phyloP scores from a whole-genome alignment of 768 basidiomycete species.

The Chalciporus sphaerocephalus region DNA sequence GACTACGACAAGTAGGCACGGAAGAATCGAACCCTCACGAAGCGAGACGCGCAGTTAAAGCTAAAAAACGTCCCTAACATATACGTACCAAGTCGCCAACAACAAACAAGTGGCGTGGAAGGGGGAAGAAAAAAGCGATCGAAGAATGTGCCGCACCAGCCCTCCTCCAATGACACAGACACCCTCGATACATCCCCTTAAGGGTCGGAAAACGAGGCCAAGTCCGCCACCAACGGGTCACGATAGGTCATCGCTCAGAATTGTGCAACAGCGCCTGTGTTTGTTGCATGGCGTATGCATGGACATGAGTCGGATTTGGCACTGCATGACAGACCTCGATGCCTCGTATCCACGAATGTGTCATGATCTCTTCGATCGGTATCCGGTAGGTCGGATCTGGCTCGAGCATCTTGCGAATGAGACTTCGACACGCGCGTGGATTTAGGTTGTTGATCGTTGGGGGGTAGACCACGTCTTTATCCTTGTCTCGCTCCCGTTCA shows the following conservation, averaged over 20 bases:
- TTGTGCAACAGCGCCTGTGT: constrained; percentile 45
- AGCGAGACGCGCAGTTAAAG: constrained; percentile 12
- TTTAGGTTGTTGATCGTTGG: constrained; percentile 85
- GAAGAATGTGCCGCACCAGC: too few species aligned
- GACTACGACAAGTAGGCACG: constrained; percentile 18
- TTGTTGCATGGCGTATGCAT: constrained; percentile 61
- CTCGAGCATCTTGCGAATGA: constrained; percentile 93
- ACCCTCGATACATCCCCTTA: too few species aligned
- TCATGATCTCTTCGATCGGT: constrained; percentile 76
- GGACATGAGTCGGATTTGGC: constrained; percentile 62
- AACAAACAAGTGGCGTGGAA: too few species aligned
- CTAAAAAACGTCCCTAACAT: constrained; percentile 23
- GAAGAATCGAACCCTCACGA: constrained; percentile 4
- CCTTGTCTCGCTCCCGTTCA: too few species aligned
- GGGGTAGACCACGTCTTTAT: constrained; percentile 32
- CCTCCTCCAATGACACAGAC: too few species aligned
- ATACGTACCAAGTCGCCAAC: constrained; percentile 4
- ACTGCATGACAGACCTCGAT: constrained; percentile 81
- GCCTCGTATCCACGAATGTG: constrained; percentile 70
- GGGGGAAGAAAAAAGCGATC: too few species aligned
- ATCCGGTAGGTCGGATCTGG: constrained; percentile 78
- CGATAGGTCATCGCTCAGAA: too few species aligned
- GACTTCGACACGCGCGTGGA: constrained; percentile 75
- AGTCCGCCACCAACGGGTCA: constrained; percentile 2
- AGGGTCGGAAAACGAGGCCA: not conserved